Percentiles rank a stretch among this genome's conserved stretches.
These are phyloP conservation scores for Nepenthes gracilis DNA, from an alignment of 148 eudicot species.

Conservation along the genomic window DNA sequence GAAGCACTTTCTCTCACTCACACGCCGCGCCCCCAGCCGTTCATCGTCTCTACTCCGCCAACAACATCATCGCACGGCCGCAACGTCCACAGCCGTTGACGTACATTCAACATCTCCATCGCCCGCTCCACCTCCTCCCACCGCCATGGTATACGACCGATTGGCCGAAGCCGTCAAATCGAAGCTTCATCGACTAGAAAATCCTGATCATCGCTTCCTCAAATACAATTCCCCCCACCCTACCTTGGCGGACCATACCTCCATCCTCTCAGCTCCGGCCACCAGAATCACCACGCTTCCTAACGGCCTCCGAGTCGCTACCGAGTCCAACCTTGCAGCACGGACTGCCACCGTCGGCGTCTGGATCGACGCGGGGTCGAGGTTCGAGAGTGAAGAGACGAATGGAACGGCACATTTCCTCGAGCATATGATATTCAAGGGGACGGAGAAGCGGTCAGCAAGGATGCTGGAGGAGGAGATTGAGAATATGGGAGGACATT, in stretches of 20 bases:
- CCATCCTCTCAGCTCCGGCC: slow-evolving; percentile 40
- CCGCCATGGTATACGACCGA: slow-evolving; percentile 64
- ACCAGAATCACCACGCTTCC: slow-evolving; percentile 62
- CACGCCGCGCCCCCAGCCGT: slow-evolving; percentile 22
- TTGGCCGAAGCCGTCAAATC: slow-evolving; percentile 50
- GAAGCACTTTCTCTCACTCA: slow-evolving; percentile 27
- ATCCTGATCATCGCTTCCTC: slow-evolving; percentile 54
- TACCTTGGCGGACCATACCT: slow-evolving; percentile 34
- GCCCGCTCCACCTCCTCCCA: slow-evolving; percentile 31
- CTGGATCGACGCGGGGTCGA: slow-evolving; percentile 75
- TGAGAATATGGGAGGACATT: slow-evolving; percentile 88
- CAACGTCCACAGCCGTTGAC: slow-evolving; percentile 12
- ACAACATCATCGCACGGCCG: too few species aligned
- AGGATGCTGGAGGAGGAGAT: slow-evolving; percentile 65
- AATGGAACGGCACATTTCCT: slow-evolving; percentile 77
- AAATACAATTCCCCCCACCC: slow-evolving; percentile 63
- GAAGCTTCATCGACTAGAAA: slow-evolving; percentile 35
- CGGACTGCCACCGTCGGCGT: slow-evolving; percentile 82
- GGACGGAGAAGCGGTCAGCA: slow-evolving; percentile 44
- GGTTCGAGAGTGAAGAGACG: slow-evolving; percentile 55
- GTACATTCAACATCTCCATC: slow-evolving; percentile 20
- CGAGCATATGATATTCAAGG: slow-evolving; percentile 80
- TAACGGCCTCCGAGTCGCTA: slow-evolving; percentile 64
- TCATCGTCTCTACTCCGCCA: not conserved
- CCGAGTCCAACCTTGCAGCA: slow-evolving; percentile 41